Base-by-base conservation (phyloP, 768 basidiomycete genomes). In the Collybia mongolica region DNA sequence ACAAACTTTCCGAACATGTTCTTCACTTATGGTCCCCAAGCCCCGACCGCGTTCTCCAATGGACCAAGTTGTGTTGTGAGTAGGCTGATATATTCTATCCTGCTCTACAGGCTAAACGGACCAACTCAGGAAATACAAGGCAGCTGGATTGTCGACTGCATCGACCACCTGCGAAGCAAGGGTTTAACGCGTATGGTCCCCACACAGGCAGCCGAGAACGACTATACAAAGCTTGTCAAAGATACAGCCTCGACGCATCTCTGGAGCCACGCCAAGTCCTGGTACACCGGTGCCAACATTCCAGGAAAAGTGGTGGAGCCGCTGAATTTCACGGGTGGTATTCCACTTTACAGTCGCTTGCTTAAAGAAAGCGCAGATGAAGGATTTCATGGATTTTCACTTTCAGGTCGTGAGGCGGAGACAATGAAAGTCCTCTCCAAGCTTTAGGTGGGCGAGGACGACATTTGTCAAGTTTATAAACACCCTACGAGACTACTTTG, bases 1-100 rank as follows among this genome's bases (percentile, higher is more conserved):
- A 43, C 57, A 6, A 48, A 53, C 19, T 65, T 52, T 43, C 64
- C 62, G 0, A 65, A 65, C 39, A 59, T 65, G 60, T 65, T 63
- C 49, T 62, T 56, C 46, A 48, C 52, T 15, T 62, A 60, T 45
- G 64, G 62, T 2, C 60, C 62, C 19, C 64, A 65, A 6, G 60
- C 52, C 11, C 62, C 64, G 2, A 62, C 62, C 6, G 62, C 60
- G 1, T 60, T 62, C 29, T 58, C 55, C 40, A 65, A 62, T 39
- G 62, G 62, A 2, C 64, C 64, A 5, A 64, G 58, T 3, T 60
- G 57, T 19, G 42, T 49, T 22, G 64, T 65, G 51, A n/a, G 62
- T 53, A 1, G 14, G 20, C 7, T 24, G n/a, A 17, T 43, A 29
- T 26, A n/a, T 17, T n/a, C 28, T 15, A 28, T 22, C 15, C 20